Percentiles rank a stretch among this genome's conserved stretches.
Evolutionary conservation across 768 basidiomycete genomes (phyloP).

Genomic region (Mycena latifolia): DNA sequence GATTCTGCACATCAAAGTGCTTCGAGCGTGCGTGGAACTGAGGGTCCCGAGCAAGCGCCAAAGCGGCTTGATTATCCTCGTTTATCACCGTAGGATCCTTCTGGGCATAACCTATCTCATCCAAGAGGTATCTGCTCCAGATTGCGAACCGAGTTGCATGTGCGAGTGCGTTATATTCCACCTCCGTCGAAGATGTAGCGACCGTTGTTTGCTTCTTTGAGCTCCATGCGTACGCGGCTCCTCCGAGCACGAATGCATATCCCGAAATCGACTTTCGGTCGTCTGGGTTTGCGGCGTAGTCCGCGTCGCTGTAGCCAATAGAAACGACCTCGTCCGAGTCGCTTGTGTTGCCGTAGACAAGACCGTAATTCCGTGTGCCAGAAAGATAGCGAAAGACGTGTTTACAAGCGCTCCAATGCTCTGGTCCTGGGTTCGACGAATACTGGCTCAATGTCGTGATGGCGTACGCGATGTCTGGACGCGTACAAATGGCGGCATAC

Average conservation of each 20-base stretch:
- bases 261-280: constrained; percentile 30
- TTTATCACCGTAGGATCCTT: constrained; percentile 22
- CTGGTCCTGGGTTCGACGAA: constrained; percentile 36
- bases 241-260: constrained; percentile 25
- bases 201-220: constrained; percentile 42
- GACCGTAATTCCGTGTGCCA: constrained; percentile 39
- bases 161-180: constrained; percentile 45
- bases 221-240: constrained; percentile 23
- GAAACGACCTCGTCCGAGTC: background rate
- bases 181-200: constrained; percentile 34
- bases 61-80: constrained; percentile 44
- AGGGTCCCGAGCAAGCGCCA: constrained; percentile 39
- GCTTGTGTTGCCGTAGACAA: constrained; percentile 12
- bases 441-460: constrained; percentile 34
- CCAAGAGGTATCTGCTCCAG: constrained; percentile 33
- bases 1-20: constrained; percentile 49
- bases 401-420: constrained; percentile 49
- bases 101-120: constrained; percentile 18
- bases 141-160: constrained; percentile 38
- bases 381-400: constrained; percentile 47
- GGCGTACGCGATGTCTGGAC: constrained; percentile 39
- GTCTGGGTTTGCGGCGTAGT: constrained; percentile 23
- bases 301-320: constrained; percentile 18
- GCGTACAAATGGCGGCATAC: constrained; percentile 31
- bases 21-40: constrained; percentile 45